Conservation (phyloP, 352 stramenopile genomes). For the Pythium aphanidermatum region DNA sequence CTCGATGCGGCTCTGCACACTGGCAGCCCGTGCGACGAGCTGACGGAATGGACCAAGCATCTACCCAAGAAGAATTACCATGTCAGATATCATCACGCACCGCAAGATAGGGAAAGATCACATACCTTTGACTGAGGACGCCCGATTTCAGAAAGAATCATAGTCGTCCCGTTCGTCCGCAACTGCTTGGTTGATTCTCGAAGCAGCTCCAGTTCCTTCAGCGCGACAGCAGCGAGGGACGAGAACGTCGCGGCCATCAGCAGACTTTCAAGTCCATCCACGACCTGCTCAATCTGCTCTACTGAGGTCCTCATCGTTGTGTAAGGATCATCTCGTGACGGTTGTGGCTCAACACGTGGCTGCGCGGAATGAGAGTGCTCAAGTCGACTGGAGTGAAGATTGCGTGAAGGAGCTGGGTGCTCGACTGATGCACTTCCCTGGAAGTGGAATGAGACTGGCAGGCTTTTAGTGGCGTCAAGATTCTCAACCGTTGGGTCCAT, state of each 20-base stretch:
- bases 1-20: constrained; percentile 49
- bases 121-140: constrained; percentile 34
- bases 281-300: constrained; percentile 50
- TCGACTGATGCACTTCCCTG: constrained; percentile 16
- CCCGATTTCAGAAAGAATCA: constrained; percentile 50
- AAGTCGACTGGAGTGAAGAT: not conserved
- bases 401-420: no score
- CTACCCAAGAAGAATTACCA: constrained; percentile 12
- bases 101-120: not conserved
- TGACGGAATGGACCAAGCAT: constrained; percentile 38
- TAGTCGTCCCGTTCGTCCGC: constrained; percentile 51
- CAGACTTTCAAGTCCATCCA: constrained; percentile 46
- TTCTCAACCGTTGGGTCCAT: constrained; percentile 19
- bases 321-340: constrained; percentile 24
- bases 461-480: constrained; percentile 19
- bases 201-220: constrained; percentile 54
- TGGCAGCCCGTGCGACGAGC: constrained; percentile 41
- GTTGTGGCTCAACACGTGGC: not conserved
- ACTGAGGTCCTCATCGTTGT: constrained; percentile 35
- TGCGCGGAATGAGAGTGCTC: not conserved
- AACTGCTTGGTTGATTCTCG: constrained; percentile 54
- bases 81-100: no score
- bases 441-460: constrained; percentile 61
- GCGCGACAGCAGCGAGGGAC: constrained; percentile 30
- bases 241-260: constrained; percentile 32